Evolutionary conservation across 179 eudicot species (phyloP), one percentile per base, ranked within the genome.

Genomic region (Nepenthes alata): DNA sequence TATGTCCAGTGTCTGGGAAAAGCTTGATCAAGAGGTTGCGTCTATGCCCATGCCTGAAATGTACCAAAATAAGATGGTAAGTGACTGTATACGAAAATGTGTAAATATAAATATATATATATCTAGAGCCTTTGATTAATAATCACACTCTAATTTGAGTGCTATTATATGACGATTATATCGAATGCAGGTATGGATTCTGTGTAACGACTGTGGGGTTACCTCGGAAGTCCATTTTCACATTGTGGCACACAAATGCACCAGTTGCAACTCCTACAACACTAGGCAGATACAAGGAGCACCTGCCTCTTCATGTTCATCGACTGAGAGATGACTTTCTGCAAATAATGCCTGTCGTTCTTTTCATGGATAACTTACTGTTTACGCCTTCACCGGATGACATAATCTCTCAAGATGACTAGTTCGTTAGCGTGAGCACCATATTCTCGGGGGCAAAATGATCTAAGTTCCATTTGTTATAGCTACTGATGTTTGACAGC

Each of bases 1-100:
- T 57, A 75, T 83, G 87, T 75, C 87, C 39, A 57, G 16, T 59
- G 78, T 77, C 1, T 83, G 87, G 87, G 67, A 59, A 63, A 83
- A 80, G 69, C 78, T 83, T 48, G 87, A 80, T 55, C 69, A 71
- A 35, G 82, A 80, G 84, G 82, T 82, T 37, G 80, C 80, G 48
- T 72, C 73, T 9, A 66, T 78, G 16, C 72, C 76, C 48, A 65
- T 82, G 75, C 84, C 82, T 1, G 77, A 72, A 51, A 72, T 68
- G n/a, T 77, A 75, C 70, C 74, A 66, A 56, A 74, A 66, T 44
- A 74, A 79, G 62, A 68, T 74, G 81, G 86, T 79, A 62, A 58
- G 74, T 57, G 2, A 14, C 14, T 35, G 1, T 10, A 12, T 50
- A 3, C n/a, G 8, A 41, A 25, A 25, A 25, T 25, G 25, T 25